phyloP scores from a whole-genome alignment of 2,329 filamentous ascomycete genomes.

The Alternaria viburni region DNA sequence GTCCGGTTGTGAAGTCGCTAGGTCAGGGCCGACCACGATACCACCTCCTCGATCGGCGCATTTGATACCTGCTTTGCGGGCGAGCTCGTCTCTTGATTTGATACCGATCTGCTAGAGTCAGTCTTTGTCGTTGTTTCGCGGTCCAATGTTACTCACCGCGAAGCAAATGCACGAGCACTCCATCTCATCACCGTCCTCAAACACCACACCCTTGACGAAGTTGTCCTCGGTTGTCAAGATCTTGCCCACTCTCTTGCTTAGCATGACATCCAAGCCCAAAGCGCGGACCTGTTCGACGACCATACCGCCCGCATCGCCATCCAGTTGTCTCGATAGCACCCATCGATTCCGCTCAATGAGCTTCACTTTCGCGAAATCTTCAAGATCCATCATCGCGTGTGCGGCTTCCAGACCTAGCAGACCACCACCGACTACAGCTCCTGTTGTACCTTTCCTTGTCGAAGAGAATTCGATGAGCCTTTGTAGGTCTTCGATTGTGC shows the following conservation, averaged over 20 bases:
- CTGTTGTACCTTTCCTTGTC: constrained; percentile 69
- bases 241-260: constrained; percentile 75
- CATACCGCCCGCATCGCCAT: constrained; percentile 79
- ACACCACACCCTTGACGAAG: constrained; percentile 73
- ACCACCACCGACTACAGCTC: constrained; percentile 82
- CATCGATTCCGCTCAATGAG: constrained; percentile 83
- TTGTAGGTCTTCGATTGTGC: constrained; percentile 82
- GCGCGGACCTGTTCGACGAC: constrained; percentile 80
- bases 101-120: constrained; percentile 69
- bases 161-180: constrained; percentile 85
- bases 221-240: constrained; percentile 73
- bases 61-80: constrained; percentile 70
- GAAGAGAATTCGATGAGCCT: constrained; percentile 76
- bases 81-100: constrained; percentile 79
- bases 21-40: constrained; percentile 70
- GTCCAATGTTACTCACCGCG: constrained; percentile 58
- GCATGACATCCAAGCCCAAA: constrained; percentile 80
- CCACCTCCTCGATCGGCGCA: constrained; percentile 76
- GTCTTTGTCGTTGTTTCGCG: neutral
- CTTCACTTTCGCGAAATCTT: constrained; percentile 74
- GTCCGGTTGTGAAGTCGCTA: constrained; percentile 73
- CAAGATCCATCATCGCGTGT: constrained; percentile 88
- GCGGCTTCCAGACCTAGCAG: constrained; percentile 86
- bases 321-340: constrained; percentile 82
- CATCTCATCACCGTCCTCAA: constrained; percentile 81